phyloP scores from a whole-genome alignment of 768 basidiomycete species.

The Phylloporus arenicola region DNA sequence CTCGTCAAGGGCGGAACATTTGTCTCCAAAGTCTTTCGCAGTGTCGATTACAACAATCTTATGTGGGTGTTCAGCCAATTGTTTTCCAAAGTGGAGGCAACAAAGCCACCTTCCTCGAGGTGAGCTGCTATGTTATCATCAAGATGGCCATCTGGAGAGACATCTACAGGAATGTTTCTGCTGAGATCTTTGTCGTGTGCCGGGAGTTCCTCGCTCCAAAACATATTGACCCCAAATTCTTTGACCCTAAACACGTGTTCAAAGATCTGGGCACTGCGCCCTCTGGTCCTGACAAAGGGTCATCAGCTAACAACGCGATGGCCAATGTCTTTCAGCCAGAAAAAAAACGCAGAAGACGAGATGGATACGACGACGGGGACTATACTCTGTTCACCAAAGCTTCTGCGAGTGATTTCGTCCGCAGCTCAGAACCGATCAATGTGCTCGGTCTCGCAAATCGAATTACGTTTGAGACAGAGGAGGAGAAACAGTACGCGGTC shows the following conservation, averaged over 20 bases:
- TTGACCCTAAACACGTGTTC: constrained; percentile 97
- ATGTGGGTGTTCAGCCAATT: constrained; percentile 99
- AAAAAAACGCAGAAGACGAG: constrained; percentile 88
- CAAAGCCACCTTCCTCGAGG: constrained; percentile 97
- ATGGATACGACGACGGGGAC: constrained; percentile 93
- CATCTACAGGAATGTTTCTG: constrained; percentile 82
- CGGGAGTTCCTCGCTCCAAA: constrained; percentile 92
- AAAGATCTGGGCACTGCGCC: constrained; percentile 67
- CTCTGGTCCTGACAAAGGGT: constrained; percentile 44
- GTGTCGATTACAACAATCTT: constrained; percentile 96
- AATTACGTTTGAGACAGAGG: constrained; percentile 72
- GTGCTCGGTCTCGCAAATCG: constrained; percentile 74
- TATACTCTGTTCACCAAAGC: constrained; percentile 81
- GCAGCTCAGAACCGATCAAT: constrained; percentile 64
- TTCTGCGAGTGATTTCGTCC: constrained; percentile 67
- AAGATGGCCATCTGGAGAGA: neutral
- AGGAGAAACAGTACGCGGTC: constrained; percentile 74
- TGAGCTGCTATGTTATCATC: constrained; percentile 29
- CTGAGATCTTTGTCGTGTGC: constrained; percentile 99
- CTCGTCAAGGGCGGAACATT: constrained; percentile 90
- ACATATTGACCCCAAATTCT: constrained; percentile 95
- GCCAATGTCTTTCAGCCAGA: constrained; percentile 96
- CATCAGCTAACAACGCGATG: constrained; percentile 61
- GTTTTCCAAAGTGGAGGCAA: constrained; percentile 95
- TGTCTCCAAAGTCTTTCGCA: constrained; percentile 97